A percentile compares a stretch with the other conserved stretches of the same genome.
phyloP scores from a whole-genome alignment of 805 yeast genomes.

The Saccharomyces eubayanus region DNA sequence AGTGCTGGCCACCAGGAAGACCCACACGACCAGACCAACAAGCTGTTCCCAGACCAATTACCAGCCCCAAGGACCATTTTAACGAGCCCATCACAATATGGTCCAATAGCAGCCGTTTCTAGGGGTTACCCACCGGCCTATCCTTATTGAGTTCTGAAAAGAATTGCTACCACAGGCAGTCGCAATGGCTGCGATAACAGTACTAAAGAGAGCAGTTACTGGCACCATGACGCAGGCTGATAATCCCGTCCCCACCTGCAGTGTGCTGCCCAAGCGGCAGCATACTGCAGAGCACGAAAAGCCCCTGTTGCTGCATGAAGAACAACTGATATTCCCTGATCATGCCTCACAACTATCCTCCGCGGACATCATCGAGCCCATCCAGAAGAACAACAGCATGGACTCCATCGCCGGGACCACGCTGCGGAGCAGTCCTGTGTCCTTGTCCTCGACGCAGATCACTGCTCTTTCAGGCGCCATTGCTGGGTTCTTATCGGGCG shows the following conservation, averaged over 20 bases:
- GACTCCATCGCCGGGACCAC: neutral
- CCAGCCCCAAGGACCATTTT: neutral
- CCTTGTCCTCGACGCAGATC: conserved; percentile 38
- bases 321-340: neutral
- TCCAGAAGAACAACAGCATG: neutral
- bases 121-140: neutral
- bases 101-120: neutral
- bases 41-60: too few species aligned
- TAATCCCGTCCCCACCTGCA: neutral
- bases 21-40: neutral
- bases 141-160: neutral
- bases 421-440: neutral
- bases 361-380: neutral
- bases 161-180: neutral
- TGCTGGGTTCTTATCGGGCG: conserved; percentile 85
- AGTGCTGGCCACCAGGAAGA: neutral
- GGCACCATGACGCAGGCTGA: neutral
- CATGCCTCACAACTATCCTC: neutral
- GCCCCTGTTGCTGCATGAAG: neutral
- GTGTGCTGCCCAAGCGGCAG: neutral
- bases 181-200: neutral
- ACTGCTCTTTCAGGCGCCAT: conserved; percentile 84
- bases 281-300: neutral
- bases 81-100: neutral
- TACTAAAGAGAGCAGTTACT: neutral